Base-by-base conservation (phyloP, 2,329 filamentous ascomycete species). In the Berkeleyomyces rouxiae region DNA sequence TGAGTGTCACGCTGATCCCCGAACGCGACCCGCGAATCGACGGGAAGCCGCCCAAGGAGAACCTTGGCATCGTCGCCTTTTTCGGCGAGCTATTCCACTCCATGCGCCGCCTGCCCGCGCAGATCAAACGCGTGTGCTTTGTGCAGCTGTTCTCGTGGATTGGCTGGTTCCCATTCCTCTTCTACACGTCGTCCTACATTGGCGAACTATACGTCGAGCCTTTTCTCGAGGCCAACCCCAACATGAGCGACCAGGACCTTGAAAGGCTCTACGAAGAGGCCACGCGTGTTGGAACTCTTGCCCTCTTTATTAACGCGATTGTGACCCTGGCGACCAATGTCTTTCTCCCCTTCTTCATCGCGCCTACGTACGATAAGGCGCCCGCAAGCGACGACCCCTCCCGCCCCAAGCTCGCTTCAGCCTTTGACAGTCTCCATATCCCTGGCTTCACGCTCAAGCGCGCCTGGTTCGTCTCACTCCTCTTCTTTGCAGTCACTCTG, bases 101-200 rank as follows among this genome's bases (percentile, higher is more conserved):
- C 0, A 87, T 96, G 66, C 83, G 80, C 68, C 81, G 84, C 46
- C 78, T 97, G 5, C 91, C 92, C 0, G 85, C 85, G 0, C 90
- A 95, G 72, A 90, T 93, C 67, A 81, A 81, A 66, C 85, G 83
- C 66, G 89, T 96, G 44, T 96, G 91, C 70, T 76, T 84, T 67
- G 86, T 91, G 0, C 88, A 93, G 71, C 83, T 92, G 68, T 91
- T 85, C 65, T 89, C 90, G 4, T 97, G 91, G 91, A 85, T 96
- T 63, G 92, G 90, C 61, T 96, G 92, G 83, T 97, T 96, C 69
- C 91, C 91, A 0, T 90, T 96, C 72, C 79, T 97, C 2, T 96
- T 95, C 75, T 97, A 97, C 76, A 90, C 90, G 4, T 95, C 90
- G 1, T 95, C 90, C 16, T 97, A 93, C 72, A 87, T 96, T 67